phyloP scores from a whole-genome alignment of 768 basidiomycete species.

The Crassisporium funariophilum region DNA sequence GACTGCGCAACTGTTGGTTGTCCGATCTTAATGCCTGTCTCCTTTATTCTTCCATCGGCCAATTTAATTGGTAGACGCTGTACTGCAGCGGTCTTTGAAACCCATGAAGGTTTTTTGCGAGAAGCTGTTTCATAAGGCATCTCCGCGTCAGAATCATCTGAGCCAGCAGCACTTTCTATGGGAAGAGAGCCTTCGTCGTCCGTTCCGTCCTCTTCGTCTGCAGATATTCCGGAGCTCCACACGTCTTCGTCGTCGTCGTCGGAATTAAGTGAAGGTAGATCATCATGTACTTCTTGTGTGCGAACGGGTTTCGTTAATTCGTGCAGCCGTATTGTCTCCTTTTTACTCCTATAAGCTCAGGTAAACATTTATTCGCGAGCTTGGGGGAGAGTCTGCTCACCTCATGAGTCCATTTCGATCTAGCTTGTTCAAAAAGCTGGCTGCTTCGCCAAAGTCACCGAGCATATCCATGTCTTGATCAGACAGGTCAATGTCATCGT shows the following conservation, averaged over 20 bases:
- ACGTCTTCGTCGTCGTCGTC: conserved; percentile 47
- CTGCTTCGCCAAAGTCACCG: conserved; percentile 61
- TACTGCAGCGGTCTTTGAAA: conserved; percentile 50
- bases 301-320: conserved; percentile 61
- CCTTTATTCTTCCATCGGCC: conserved; percentile 73
- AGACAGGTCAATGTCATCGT: conserved; percentile 58
- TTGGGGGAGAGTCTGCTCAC: conserved; percentile 40
- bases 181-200: conserved; percentile 31
- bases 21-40: conserved; percentile 45
- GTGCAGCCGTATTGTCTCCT: conserved; percentile 74
- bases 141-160: conserved; percentile 63
- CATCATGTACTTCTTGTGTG: conserved; percentile 39
- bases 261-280: conserved; percentile 71
- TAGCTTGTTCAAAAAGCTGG: conserved; percentile 67
- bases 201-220: background rate
- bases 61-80: conserved; percentile 86
- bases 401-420: conserved; percentile 82
- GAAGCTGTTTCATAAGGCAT: conserved; percentile 74
- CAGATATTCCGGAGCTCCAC: conserved; percentile 46
- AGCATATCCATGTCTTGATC: conserved; percentile 72
- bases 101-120: conserved; percentile 50
- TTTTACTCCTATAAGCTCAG: conserved; percentile 67
- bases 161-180: conserved; percentile 21
- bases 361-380: background rate
- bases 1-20: conserved; percentile 19